Conservation (phyloP, 1,139 yeast genomes). For the Taphrina deformans region DNA sequence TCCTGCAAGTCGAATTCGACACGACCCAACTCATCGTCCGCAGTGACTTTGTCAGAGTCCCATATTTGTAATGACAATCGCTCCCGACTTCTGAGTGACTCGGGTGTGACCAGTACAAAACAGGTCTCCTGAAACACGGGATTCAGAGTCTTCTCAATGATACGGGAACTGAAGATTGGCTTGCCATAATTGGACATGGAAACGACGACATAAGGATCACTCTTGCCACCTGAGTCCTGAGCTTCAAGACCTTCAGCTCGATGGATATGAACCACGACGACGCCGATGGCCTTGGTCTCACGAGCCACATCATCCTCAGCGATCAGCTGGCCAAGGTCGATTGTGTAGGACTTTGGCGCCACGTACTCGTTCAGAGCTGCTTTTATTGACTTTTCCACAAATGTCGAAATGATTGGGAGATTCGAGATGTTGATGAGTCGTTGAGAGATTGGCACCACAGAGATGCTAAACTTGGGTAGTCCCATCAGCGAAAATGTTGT, state of each 20-base stretch:
- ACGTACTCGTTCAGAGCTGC: constrained; percentile 34
- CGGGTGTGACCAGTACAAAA: constrained; percentile 25
- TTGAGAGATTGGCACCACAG: constrained; percentile 30
- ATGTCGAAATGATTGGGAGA: constrained; percentile 31
- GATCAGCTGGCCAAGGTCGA: constrained; percentile 24
- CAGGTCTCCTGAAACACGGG: constrained; percentile 27
- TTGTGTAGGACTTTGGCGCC: constrained; percentile 27
- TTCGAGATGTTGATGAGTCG: constrained; percentile 21
- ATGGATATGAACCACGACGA: constrained; percentile 17
- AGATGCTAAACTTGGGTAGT: constrained; percentile 26
- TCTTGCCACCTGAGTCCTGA: constrained; percentile 16
- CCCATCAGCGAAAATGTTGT: constrained; percentile 33
- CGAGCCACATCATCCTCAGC: constrained; percentile 28
- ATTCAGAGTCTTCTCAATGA: constrained; percentile 20
- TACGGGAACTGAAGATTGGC: constrained; percentile 31
- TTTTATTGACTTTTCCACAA: constrained; percentile 27
- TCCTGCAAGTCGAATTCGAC: constrained; percentile 28
- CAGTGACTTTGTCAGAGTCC: constrained; percentile 29
- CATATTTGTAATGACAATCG: constrained; percentile 28
- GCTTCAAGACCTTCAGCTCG: constrained; percentile 16
- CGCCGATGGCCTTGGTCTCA: constrained; percentile 31
- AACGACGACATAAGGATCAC: constrained; percentile 33
- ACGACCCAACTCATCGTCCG: constrained; percentile 32
- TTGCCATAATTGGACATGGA: constrained; percentile 24
- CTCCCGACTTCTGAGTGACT: constrained; percentile 24